phyloP scores from a whole-genome alignment of 2,329 filamentous ascomycete genomes.

The Sporothrix brunneoviolacea region DNA sequence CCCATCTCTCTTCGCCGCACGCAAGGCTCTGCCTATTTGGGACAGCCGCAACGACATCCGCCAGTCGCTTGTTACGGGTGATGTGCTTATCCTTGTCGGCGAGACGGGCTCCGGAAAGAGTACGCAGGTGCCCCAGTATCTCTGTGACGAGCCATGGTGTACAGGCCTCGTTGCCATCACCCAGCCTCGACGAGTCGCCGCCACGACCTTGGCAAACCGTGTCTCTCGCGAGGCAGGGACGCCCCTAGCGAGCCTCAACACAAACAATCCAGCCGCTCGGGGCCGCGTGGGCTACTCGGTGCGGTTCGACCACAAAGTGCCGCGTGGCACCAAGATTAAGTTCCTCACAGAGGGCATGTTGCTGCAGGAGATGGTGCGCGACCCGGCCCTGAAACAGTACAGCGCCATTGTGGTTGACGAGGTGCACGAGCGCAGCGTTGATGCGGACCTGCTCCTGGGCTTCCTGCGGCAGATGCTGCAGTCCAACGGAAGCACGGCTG shows the following conservation, averaged over 20 bases:
- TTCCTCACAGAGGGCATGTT: slow-evolving; percentile 96
- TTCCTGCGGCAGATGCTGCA: slow-evolving; percentile 69
- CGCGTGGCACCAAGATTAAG: slow-evolving; percentile 79
- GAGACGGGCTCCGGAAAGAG: slow-evolving; percentile 97
- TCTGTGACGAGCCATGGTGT: slow-evolving; percentile 76
- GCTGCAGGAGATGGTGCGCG: slow-evolving; percentile 83
- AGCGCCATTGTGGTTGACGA: slow-evolving; percentile 91
- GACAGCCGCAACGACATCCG: slow-evolving; percentile 64
- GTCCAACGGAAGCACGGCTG: neutral
- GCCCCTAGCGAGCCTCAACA: slow-evolving; percentile 33
- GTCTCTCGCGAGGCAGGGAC: slow-evolving; percentile 71
- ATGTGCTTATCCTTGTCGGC: slow-evolving; percentile 76
- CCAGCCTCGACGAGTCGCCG: slow-evolving; percentile 87
- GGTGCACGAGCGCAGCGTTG: slow-evolving; percentile 91
- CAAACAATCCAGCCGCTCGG: slow-evolving; percentile 20
- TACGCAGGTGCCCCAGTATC: slow-evolving; percentile 90
- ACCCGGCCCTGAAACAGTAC: slow-evolving; percentile 76
- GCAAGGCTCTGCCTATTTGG: slow-evolving; percentile 76
- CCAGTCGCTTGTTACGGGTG: slow-evolving; percentile 37
- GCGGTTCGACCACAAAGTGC: slow-evolving; percentile 81
- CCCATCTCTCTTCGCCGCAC: slow-evolving; percentile 31
- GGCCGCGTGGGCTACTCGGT: slow-evolving; percentile 85
- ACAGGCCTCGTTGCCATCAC: slow-evolving; percentile 88
- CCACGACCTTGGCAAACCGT: slow-evolving; percentile 80
- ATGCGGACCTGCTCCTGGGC: slow-evolving; percentile 84